phyloP scores from a whole-genome alignment of 352 stramenopile species.

The Blastocystis hominis region DNA sequence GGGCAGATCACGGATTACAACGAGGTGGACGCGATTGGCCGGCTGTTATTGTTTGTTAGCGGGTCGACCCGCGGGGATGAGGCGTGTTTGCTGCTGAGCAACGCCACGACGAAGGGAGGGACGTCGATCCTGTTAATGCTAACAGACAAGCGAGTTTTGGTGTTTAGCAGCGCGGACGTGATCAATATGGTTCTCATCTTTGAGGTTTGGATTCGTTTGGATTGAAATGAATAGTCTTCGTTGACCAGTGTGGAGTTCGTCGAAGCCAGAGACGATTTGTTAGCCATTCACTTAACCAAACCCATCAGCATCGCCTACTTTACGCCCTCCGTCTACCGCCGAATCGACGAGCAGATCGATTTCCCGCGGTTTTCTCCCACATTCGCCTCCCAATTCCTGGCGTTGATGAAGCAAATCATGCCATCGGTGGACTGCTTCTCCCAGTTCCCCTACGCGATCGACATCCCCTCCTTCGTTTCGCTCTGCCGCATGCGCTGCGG shows the following conservation, averaged over 20 bases:
- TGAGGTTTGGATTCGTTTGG: not conserved
- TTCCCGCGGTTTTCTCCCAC: slow-evolving; percentile 5
- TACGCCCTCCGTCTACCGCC: not conserved
- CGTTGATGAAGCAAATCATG: not conserved
- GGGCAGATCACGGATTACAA: not conserved
- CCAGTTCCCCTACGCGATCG: slow-evolving; percentile 18
- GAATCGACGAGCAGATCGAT: not conserved
- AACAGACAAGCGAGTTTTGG: not conserved
- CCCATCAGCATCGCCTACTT: not conserved
- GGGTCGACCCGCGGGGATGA: not conserved
- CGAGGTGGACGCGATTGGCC: not conserved
- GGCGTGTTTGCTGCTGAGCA: not conserved
- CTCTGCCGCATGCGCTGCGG: slow-evolving; percentile 30
- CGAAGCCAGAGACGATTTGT: not conserved
- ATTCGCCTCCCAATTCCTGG: not conserved
- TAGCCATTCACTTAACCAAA: not conserved
- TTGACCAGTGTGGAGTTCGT: not conserved
- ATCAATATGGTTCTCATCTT: not conserved
- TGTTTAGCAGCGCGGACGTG: not conserved
- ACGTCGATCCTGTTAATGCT: not conserved
- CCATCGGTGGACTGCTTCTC: not conserved
- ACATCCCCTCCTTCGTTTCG: not conserved
- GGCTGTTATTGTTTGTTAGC: not conserved
- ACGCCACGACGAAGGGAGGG: not conserved
- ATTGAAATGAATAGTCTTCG: not conserved